Evolutionary conservation across 2,329 filamentous ascomycete genomes (phyloP), one percentile per base, ranked within the genome.

Genomic region (Incumbomyces delicatus): DNA sequence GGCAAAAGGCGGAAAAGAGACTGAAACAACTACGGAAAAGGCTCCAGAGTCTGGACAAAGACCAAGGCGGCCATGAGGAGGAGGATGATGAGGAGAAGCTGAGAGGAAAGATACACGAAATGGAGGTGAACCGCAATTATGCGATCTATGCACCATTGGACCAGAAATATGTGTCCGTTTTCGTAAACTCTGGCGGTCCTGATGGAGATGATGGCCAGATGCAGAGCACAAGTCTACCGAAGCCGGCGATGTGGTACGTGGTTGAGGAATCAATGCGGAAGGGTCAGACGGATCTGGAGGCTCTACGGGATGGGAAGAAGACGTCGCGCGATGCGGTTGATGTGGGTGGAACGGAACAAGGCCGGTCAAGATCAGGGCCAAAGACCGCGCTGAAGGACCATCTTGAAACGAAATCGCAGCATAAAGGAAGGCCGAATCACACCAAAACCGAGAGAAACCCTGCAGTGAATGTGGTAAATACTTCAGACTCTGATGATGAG

Each of bases 91-190:
- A 59, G 56, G 42, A 63, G 51, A 41, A 54, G 40, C 57, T 66
- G 39, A 54, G 48, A 33, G 50, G 41, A n/a, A 43, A 47, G 36
- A 58, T 66, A 41, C 71, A 76, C 53, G 61, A 61, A 27, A 70
- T 72, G 6, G 71, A 75, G 44, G 71, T 80, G 17, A 78, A 81
- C 57, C 60, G 81, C 52, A 79, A 78, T 57, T 83, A 83, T 59
- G 73, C 78, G 6, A 69, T 76, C 33, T 81, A 78, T 59, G 79
- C 74, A 52, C 79, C 79, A 12, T 67, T 81, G 17, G 70, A 72
- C 46, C 68, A 75, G 57, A 73, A 77, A 49, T 83, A 83, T 61
- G 68, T 76, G 11, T 72, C 75, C 16, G 61, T 82, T 2, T 82
- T 73, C 52, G 66, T 16, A 10, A 18, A 27, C 4, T 10, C 22